Percentiles rank a stretch among this genome's conserved stretches.
These are phyloP conservation scores for Encephalitozoon romaleae DNA, from an alignment of 371 early-diverging fungal genomes.

Conservation along the genomic window DNA sequence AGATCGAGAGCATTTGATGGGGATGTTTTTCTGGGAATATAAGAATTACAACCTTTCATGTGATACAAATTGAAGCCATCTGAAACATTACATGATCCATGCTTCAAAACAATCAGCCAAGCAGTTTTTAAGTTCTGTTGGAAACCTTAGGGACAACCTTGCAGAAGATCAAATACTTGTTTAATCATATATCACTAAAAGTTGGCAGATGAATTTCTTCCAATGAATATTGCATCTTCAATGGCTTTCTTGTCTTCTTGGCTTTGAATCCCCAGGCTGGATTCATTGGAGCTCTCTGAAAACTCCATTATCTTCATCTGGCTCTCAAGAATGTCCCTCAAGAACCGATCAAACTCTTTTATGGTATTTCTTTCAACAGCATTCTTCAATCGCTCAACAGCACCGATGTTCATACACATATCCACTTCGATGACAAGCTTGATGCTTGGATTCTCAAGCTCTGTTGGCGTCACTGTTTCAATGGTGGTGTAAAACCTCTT, in stretches of 20 bases:
- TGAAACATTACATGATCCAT: background rate
- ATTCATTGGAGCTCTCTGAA: background rate
- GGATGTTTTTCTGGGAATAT: slow-evolving; percentile 7
- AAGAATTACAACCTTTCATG: background rate
- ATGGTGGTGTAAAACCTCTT: background rate
- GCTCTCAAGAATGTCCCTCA: background rate
- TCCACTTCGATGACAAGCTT: background rate
- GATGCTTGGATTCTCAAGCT: background rate
- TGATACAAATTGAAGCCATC: background rate
- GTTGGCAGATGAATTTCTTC: background rate
- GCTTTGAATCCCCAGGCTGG: background rate
- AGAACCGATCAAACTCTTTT: background rate
- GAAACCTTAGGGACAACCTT: background rate
- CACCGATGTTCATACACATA: background rate
- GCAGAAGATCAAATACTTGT: background rate
- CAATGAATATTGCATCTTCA: slow-evolving; percentile 1
- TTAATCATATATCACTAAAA: background rate
- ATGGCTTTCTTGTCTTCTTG: background rate
- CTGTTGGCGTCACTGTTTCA: background rate
- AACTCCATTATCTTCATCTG: background rate
- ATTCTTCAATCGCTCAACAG: background rate
- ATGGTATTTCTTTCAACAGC: background rate
- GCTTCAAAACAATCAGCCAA: background rate
- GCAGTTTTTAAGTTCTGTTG: background rate
- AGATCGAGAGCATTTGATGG: slow-evolving; percentile 17